Base-by-base conservation (phyloP, 2,329 filamentous ascomycete genomes). In the Penicillium sp. region DNA sequence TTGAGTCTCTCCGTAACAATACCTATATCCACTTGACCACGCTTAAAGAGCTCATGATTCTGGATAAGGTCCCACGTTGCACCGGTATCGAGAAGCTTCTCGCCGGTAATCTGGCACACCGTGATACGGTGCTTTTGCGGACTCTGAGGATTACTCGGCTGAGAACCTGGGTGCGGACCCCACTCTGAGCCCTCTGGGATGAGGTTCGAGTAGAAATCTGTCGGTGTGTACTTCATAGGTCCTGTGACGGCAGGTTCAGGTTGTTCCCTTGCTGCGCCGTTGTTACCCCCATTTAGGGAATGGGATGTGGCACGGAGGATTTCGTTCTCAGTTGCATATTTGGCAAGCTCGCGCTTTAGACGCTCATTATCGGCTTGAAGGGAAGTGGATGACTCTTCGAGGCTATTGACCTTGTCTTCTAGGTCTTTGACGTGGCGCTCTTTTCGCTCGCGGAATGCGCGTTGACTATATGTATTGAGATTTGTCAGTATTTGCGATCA, bases 401-500 rank as follows among this genome's bases (percentile, higher is more conserved):
- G 84, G 42, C 79, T 81, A 43, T 84, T 87, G 23, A 97, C 85
- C 70, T 96, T 94, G 51, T 85, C 84, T 74, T 97, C 92, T 20
- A 97, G 86, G 55, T 97, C 91, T 70, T 92, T 92, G 56, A 97
- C 91, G 67, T 96, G 92, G 51, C 87, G 88, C 71, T 97, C 93
- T 73, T 97, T 97, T 62, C 93, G 88, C 74, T 97, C 93, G 54
- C 93, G 90, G 72, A 97, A 97, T 26, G 94, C 93, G 63, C 93
- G 88, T 80, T 97, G 94, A 41, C 93, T 97, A 52, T 50, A 45
- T n/a, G n/a, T 39, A 20, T 13, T 10, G 8, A 44, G 1, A 7
- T 12, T 15, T 33, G 24, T 58, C n/a, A 58, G 52, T 42, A 20
- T 15, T 2, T 29, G 3, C n/a, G 17, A 42, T 4, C 3, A n/a